These are phyloP conservation scores for Trichoderma koningiopsis DNA, from an alignment of 2,329 filamentous ascomycete species.

Conservation along the genomic window DNA sequence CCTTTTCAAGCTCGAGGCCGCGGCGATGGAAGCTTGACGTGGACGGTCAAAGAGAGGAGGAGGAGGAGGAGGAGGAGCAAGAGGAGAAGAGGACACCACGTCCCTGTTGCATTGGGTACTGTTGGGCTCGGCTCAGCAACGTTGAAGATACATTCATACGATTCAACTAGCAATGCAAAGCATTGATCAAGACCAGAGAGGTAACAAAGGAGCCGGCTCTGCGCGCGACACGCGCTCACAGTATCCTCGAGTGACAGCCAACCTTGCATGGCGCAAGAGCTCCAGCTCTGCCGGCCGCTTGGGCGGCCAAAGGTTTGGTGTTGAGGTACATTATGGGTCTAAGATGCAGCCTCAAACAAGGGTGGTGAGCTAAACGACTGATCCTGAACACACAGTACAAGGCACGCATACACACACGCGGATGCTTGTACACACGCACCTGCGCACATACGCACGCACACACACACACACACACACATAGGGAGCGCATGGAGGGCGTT, in stretches of 20 bases:
- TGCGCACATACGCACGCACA: background rate
- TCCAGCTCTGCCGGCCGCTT: conserved; percentile 6
- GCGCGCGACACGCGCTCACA: conserved; percentile 20
- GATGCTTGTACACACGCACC: background rate
- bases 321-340: conserved; percentile 9
- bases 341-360: conserved; percentile 8
- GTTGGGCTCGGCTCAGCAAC: conserved; percentile 26
- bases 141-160: conserved; percentile 1
- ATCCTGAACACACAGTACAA: background rate
- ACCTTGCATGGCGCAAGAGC: conserved; percentile 10
- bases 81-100: conserved; percentile 5
- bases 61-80: background rate
- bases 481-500: conserved; percentile 1
- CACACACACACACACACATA: conserved; percentile 4
- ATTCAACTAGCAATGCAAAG: conserved; percentile 10
- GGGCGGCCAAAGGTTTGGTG: conserved; percentile 7
- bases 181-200: background rate
- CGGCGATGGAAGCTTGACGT: conserved; percentile 12
- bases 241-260: conserved; percentile 13
- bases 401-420: conserved; percentile 5
- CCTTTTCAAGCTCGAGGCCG: conserved; percentile 1
- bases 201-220: background rate
- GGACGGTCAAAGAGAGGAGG: conserved; percentile 4
- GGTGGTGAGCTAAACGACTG: background rate
- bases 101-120: conserved; percentile 27